Evolutionary conservation across 805 yeast species (phyloP).

Genomic region (Saturnispora hagleri): DNA sequence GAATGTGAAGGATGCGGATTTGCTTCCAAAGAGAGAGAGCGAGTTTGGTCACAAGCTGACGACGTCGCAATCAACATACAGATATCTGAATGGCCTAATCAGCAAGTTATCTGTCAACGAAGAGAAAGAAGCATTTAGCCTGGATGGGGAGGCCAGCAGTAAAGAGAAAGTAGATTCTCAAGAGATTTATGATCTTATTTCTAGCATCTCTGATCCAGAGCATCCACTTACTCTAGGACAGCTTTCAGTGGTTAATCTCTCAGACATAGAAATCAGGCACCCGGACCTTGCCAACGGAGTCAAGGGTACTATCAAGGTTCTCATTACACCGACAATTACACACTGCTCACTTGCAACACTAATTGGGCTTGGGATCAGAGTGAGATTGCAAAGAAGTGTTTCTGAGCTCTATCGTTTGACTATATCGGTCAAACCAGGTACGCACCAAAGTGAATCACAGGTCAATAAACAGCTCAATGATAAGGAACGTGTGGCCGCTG

Average conservation of each 20-base stretch:
- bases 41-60: background rate
- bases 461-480: constrained; percentile 96
- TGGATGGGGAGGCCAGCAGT: constrained; percentile 14
- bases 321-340: constrained; percentile 94
- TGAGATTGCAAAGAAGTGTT: constrained; percentile 78
- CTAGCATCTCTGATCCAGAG: constrained; percentile 91
- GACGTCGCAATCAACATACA: background rate
- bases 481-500: constrained; percentile 96
- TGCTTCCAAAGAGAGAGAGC: constrained; percentile 57
- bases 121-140: background rate
- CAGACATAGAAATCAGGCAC: constrained; percentile 66
- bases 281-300: constrained; percentile 36
- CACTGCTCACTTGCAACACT: constrained; percentile 95
- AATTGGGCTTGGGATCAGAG: constrained; percentile 91
- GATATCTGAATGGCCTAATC: constrained; percentile 1
- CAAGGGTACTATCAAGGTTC: constrained; percentile 68
- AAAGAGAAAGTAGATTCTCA: constrained; percentile 72
- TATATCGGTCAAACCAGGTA: constrained; percentile 77
- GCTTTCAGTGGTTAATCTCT: constrained; percentile 80
- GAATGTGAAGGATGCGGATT: constrained; percentile 62
- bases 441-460: constrained; percentile 92
- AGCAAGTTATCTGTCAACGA: constrained; percentile 1
- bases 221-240: constrained; percentile 95
- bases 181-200: constrained; percentile 79
- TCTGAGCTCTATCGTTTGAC: constrained; percentile 78